A percentile compares a stretch with the other conserved stretches of the same genome.
Conservation (phyloP, 495 filamentous ascomycete species). For the Aspergillus sparsus region DNA sequence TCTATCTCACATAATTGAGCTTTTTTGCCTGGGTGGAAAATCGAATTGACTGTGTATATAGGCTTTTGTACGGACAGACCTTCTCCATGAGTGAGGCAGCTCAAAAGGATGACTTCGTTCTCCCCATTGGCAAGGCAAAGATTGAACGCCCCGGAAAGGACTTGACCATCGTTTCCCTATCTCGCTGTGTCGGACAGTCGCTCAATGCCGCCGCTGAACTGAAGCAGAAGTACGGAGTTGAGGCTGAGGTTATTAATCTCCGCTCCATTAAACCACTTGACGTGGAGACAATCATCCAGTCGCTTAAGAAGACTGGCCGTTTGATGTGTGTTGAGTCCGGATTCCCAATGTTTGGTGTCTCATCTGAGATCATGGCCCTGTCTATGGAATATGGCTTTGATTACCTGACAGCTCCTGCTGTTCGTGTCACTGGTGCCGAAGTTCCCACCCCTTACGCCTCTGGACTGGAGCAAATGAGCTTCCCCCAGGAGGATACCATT, state of each 20-base stretch:
- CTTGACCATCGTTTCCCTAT: constrained; percentile 90
- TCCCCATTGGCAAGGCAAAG: constrained; percentile 98
- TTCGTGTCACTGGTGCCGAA: constrained; percentile 92
- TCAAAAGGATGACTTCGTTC: constrained; percentile 91
- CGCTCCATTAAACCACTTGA: constrained; percentile 96
- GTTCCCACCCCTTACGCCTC: constrained; percentile 92
- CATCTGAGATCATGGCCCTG: constrained; percentile 86
- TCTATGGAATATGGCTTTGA: constrained; percentile 98
- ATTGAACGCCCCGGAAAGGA: constrained; percentile 95
- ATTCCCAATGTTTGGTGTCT: constrained; percentile 91
- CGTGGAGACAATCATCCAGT: constrained; percentile 90
- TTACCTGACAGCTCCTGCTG: constrained; percentile 90
- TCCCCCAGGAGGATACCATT: constrained; percentile 85
- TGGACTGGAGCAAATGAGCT: constrained; percentile 85
- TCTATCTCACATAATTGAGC: background rate
- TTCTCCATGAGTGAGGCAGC: constrained; percentile 97
- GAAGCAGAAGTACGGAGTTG: constrained; percentile 94
- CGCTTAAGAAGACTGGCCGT: constrained; percentile 95
- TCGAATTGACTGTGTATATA: constrained; percentile 35
- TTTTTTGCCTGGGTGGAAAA: background rate
- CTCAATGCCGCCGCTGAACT: constrained; percentile 82
- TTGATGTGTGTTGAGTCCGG: constrained; percentile 93
- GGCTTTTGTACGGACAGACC: constrained; percentile 84
- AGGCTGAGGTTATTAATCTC: constrained; percentile 96
- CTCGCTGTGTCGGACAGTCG: constrained; percentile 92